phyloP scores from a whole-genome alignment of 495 filamentous ascomycete genomes.

The Daldinia decipiens region DNA sequence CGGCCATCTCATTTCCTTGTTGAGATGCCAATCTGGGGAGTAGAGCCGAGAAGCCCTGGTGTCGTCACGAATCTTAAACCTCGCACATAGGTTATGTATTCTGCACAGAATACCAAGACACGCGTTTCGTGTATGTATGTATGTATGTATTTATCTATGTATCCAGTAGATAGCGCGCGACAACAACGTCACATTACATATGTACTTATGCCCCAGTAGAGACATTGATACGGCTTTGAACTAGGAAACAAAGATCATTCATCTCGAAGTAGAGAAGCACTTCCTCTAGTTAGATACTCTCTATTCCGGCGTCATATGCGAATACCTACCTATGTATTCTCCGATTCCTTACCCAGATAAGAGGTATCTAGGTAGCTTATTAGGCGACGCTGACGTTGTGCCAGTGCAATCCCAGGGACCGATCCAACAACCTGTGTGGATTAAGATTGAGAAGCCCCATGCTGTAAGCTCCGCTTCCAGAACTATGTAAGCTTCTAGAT shows the following conservation, averaged over 20 bases:
- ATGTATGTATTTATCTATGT: too few species aligned
- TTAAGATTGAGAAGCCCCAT: constrained; percentile 27
- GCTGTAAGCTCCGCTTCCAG: constrained; percentile 26
- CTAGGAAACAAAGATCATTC: neutral
- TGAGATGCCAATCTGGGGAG: constrained; percentile 41
- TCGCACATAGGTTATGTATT: neutral
- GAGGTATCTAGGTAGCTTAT: neutral
- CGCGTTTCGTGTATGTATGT: constrained; percentile 12
- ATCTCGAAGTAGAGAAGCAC: neutral
- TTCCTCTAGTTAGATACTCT: neutral
- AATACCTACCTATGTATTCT: neutral
- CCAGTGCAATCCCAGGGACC: constrained; percentile 20
- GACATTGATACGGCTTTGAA: too few species aligned
- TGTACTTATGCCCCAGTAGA: neutral
- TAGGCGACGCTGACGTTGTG: neutral
- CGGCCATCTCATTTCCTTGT: constrained; percentile 31
- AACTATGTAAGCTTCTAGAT: constrained; percentile 16
- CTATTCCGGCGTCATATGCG: neutral
- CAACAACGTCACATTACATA: constrained; percentile 32
- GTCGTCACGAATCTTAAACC: constrained; percentile 3
- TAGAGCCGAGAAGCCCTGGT: constrained; percentile 36
- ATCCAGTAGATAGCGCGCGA: constrained; percentile 10
- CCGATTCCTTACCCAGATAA: neutral
- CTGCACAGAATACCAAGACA: constrained; percentile 7
- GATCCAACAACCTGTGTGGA: constrained; percentile 17